phyloP scores from a whole-genome alignment of 208 protist species.

The Herpetomonas samuelpessoai region DNA sequence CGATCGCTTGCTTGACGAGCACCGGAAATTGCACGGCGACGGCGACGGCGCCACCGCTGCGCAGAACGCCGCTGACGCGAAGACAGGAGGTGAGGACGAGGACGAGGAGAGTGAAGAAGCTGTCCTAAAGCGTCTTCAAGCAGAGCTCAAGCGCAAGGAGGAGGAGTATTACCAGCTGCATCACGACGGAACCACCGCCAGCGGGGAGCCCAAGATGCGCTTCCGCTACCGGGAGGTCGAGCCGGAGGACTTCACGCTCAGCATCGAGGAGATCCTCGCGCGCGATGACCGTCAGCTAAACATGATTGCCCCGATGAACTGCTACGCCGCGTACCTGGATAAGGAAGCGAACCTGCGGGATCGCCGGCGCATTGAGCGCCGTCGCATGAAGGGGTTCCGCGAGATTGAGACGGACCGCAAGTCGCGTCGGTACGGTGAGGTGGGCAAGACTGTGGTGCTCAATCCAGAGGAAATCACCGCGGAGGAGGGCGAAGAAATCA shows the following conservation, averaged over 20 bases:
- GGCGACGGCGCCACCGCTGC: conserved; percentile 11
- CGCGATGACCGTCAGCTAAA: conserved; percentile 91
- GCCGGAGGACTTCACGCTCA: conserved; percentile 82
- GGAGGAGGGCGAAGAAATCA: conserved; percentile 52
- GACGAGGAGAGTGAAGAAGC: conserved; percentile 16
- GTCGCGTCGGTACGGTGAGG: conserved; percentile 77
- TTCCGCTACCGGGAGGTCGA: conserved; percentile 87
- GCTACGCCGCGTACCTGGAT: conserved; percentile 88
- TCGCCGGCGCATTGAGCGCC: conserved; percentile 48
- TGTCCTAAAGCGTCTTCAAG: conserved; percentile 43
- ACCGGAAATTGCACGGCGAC: conserved; percentile 8
- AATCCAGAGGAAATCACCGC: conserved; percentile 46
- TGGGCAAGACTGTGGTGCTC: conserved; percentile 62
- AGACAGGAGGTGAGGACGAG: background rate
- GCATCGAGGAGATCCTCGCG: conserved; percentile 82
- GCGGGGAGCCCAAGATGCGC: conserved; percentile 12
- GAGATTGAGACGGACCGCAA: conserved; percentile 61
- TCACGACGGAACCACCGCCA: conserved; percentile 33
- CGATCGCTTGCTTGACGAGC: conserved; percentile 29
- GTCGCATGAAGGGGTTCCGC: conserved; percentile 58
- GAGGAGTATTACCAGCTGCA: conserved; percentile 86
- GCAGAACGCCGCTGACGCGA: background rate
- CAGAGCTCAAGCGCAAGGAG: conserved; percentile 68
- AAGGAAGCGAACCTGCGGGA: conserved; percentile 65
- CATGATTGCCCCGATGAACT: conserved; percentile 91